These are phyloP conservation scores for Pseudopithomyces chartarum DNA, from an alignment of 2,329 filamentous ascomycete genomes.

Conservation along the genomic window DNA sequence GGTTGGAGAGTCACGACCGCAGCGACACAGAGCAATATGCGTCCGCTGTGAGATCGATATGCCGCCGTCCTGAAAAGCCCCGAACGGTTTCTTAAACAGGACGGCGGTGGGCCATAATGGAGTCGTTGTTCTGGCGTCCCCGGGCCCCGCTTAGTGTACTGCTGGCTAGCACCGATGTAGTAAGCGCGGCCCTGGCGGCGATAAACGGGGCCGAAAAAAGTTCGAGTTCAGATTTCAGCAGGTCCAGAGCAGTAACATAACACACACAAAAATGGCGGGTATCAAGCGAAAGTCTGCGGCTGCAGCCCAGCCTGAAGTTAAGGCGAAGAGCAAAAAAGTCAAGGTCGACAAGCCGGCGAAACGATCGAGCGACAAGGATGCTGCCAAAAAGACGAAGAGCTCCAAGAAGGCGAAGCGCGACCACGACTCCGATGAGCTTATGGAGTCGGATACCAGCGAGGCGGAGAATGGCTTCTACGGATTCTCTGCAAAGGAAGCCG, in stretches of 20 bases:
- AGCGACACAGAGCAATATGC: neutral
- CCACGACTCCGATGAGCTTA: conserved; percentile 34
- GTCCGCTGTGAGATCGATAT: neutral
- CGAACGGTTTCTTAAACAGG: neutral
- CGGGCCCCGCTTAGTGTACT: no score
- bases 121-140: neutral
- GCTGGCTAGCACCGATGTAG: neutral
- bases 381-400: conserved; percentile 32
- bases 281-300: conserved; percentile 40
- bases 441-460: conserved; percentile 45
- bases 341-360: conserved; percentile 42
- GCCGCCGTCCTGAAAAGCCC: neutral
- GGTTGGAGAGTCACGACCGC: neutral
- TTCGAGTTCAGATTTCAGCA: conserved; percentile 25
- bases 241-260: conserved; percentile 5
- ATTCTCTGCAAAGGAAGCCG: conserved; percentile 26
- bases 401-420: conserved; percentile 33
- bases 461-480: conserved; percentile 43
- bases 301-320: conserved; percentile 21
- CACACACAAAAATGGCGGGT: conserved; percentile 36
- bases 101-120: no score
- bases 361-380: conserved; percentile 27
- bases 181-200: conserved; percentile 7
- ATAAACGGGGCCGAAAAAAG: conserved; percentile 30
- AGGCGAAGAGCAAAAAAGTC: conserved; percentile 45